These are phyloP conservation scores for Phytophthora rubi DNA, from an alignment of 352 stramenopile species.

Conservation along the genomic window DNA sequence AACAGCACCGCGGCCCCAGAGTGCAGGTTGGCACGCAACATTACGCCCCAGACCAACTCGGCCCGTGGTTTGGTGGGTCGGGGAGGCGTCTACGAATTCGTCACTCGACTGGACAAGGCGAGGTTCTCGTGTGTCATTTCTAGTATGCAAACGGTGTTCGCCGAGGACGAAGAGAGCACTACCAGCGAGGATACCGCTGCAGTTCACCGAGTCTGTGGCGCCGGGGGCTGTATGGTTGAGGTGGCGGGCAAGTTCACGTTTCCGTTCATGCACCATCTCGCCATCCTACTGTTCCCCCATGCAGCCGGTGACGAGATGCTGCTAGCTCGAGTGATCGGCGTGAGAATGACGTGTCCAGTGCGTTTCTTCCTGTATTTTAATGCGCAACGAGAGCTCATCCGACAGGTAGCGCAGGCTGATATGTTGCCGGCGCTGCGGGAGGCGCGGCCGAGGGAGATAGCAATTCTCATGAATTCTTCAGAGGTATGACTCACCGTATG, in stretches of 20 bases:
- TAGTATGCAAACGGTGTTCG: constrained; percentile 1
- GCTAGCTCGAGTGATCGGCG: constrained; percentile 1
- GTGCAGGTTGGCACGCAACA: not conserved
- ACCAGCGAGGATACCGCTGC: not conserved
- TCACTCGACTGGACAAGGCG: not conserved
- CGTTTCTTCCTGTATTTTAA: constrained; percentile 4
- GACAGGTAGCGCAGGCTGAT: constrained; percentile 3
- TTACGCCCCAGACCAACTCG: not conserved
- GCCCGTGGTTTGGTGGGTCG: not conserved
- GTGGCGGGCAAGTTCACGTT: constrained; percentile 2
- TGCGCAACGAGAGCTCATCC: constrained; percentile 4
- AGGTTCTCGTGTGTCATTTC: constrained; percentile 1
- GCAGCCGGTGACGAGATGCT: constrained; percentile 2
- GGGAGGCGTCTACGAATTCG: constrained; percentile 4
- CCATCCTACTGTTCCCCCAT: not conserved
- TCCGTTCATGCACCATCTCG: constrained; percentile 1
- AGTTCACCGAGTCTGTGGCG: not conserved
- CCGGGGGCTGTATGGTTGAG: constrained; percentile 1
- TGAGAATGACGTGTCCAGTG: constrained; percentile 1
- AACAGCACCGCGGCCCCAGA: not conserved
- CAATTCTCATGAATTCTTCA: not conserved
- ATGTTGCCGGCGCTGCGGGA: constrained; percentile 7
- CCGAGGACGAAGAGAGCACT: not conserved
- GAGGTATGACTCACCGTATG: too few relatives aligned
- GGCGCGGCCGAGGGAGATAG: constrained; percentile 3